phyloP scores from a whole-genome alignment of 257 asterid genomes.

The Knoxia roxburghii region DNA sequence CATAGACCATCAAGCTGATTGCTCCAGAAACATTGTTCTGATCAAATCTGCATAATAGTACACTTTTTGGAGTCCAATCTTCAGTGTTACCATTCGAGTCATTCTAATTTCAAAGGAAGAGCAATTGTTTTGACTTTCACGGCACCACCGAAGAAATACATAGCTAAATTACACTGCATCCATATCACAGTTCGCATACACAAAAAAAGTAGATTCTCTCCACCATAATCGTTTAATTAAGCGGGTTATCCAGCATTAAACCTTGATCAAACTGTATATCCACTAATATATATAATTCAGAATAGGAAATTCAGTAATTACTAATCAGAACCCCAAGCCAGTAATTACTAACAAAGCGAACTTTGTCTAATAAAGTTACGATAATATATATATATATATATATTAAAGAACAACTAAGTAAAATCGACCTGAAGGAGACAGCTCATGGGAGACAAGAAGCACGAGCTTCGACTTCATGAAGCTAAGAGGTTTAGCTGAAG shows the following conservation, averaged over 20 bases:
- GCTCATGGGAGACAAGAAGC: conserved; percentile 79
- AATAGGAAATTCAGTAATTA: neutral
- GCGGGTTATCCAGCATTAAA: too few relatives aligned
- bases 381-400: too few relatives aligned
- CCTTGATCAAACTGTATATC: too few relatives aligned
- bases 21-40: neutral
- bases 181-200: neutral
- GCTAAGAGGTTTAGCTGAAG: conserved; percentile 49
- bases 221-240: neutral
- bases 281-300: neutral
- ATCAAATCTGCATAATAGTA: neutral
- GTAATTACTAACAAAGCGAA: neutral
- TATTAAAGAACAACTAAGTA: too few relatives aligned
- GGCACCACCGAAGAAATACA: neutral
- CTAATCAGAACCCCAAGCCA: too few relatives aligned
- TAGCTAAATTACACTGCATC: neutral
- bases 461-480: conserved; percentile 81
- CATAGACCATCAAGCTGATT: neutral
- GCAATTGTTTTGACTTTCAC: neutral
- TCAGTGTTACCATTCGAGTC: neutral
- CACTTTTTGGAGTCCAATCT: neutral
- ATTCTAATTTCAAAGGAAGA: neutral
- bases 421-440: conserved; percentile 68
- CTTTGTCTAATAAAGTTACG: too few relatives aligned
- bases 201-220: neutral